Evolutionary conservation across 495 filamentous ascomycete genomes (phyloP), one percentile per base, ranked within the genome.

Genomic region (Annulohypoxylon moriforme): DNA sequence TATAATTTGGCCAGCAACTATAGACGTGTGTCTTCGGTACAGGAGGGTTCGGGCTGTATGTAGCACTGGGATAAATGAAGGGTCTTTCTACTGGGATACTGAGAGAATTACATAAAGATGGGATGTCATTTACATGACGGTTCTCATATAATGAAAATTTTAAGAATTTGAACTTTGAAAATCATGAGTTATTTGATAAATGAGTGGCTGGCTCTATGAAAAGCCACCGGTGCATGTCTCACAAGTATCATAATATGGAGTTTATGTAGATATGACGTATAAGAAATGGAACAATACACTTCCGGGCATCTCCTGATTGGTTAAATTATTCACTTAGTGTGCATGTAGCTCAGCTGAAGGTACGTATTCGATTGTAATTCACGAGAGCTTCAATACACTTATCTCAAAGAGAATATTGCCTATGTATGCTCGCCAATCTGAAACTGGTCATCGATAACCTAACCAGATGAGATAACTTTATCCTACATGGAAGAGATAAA

Each of bases 1-100:
- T 68, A 73, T 73, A 73, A 65, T 60, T 62, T 38, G 53, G 47
- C 8, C 53, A 49, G 44, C 47, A 36, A 25, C 58, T 60, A 60
- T 65, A 68, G 65, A 73, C 49, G 42, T 55, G 38, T 55, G 36
- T 49, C 31, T 36, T 24, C 20, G 20, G 46, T 11, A 34, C 13
- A 36, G 69, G 52, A 56, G 53, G 25, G 27, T 16, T n/a, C 47
- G 29, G 36, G 38, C 50, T 49, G 47, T 44, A 57, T 27, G 57
- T 72, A 68, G 60, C 60, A 56, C 29, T 42, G 53, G 46, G 13
- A 64, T 27, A 13, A 50, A 68, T 27, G 52, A 53, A 58, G 44
- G 56, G 25, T 11, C 14, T 16, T 36, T 50, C 25, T 29, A 25
- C 34, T 29, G 40, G 36, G 64, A 68, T 9, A 42, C 40, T 13